Percentiles rank a stretch among this genome's conserved stretches.
phyloP scores from a whole-genome alignment of 116 monocot genomes.

The Phalaenopsis hybrid region DNA sequence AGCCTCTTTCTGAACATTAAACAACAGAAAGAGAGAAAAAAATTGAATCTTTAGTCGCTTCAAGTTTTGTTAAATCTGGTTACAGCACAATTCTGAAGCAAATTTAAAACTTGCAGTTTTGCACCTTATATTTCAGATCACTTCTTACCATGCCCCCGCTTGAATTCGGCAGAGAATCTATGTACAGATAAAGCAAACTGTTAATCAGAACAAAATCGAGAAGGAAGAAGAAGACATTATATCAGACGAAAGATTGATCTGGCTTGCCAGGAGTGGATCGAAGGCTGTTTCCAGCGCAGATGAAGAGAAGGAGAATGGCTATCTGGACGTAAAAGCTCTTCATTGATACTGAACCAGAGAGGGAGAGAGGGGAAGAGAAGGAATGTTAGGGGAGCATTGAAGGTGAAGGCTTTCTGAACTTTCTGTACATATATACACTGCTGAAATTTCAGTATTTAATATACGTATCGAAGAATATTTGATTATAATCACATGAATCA shows the following conservation, averaged over 20 bases:
- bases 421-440: slow-evolving; percentile 5
- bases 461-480: slow-evolving; percentile 26
- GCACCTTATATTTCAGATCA: too few species aligned
- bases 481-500: slow-evolving; percentile 47
- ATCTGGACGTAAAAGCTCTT: background rate
- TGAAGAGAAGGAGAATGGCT: slow-evolving; percentile 8
- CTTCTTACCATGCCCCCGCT: background rate
- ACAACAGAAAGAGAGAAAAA: too few species aligned
- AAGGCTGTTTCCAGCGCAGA: slow-evolving; percentile 1
- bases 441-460: slow-evolving; percentile 7
- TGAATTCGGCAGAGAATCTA: background rate
- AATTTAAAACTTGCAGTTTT: too few species aligned
- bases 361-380: background rate
- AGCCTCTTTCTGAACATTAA: background rate
- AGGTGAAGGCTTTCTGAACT: background rate
- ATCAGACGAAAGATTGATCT: background rate
- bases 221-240: background rate
- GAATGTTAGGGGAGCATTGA: background rate
- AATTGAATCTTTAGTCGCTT: too few species aligned
- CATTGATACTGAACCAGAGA: slow-evolving; percentile 3
- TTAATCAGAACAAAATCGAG: background rate
- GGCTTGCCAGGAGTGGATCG: slow-evolving; percentile 16
- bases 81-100: too few species aligned
- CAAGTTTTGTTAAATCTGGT: too few species aligned
- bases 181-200: background rate